Percentiles rank a stretch among this genome's conserved stretches.
phyloP scores from a whole-genome alignment of 1,284 basidiomycete species.

The Cutaneotrichosporon cutaneum region DNA sequence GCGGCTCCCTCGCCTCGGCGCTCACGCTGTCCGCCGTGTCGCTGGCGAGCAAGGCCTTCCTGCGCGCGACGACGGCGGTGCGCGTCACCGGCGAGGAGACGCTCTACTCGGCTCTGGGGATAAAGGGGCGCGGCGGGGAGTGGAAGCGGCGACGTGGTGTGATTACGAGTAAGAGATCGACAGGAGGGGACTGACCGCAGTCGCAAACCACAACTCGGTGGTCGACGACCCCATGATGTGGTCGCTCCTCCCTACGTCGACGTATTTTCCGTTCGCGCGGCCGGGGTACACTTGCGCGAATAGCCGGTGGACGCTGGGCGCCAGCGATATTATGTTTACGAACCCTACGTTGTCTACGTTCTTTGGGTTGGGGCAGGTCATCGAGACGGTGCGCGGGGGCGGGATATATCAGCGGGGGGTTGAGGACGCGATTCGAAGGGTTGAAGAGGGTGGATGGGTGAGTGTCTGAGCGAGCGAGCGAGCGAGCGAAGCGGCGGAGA shows the following conservation, averaged over 20 bases:
- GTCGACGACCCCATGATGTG: conserved; percentile 60
- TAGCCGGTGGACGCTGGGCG: conserved; percentile 49
- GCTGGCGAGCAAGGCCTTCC: conserved; percentile 71
- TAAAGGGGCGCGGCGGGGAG: conserved; percentile 28
- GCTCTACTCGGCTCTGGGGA: conserved; percentile 64
- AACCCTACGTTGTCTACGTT: conserved; percentile 80
- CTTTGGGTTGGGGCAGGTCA: conserved; percentile 85
- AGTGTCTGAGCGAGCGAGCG: no score
- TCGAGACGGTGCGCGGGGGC: conserved; percentile 85
- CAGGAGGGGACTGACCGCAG: conserved; percentile 54
- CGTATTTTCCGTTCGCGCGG: conserved; percentile 57
- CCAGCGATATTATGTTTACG: conserved; percentile 93
- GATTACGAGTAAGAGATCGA: conserved; percentile 64
- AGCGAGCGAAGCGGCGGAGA: no score
- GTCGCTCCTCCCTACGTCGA: conserved; percentile 70
- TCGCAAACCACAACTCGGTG: conserved; percentile 87
- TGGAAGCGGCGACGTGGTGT: conserved; percentile 61
- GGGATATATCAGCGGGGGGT: conserved; percentile 89
- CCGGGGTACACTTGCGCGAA: conserved; percentile 42
- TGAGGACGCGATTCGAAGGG: conserved; percentile 72
- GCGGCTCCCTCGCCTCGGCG: conserved; percentile 38
- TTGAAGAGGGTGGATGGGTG: conserved; percentile 84
- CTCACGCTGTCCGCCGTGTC: conserved; percentile 56
- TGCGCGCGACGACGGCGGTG: conserved; percentile 66
- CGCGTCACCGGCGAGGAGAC: conserved; percentile 65